Percentiles rank a stretch among this genome's conserved stretches.
phyloP scores from a whole-genome alignment of 2,329 filamentous ascomycete species.

The Botrytis aclada region DNA sequence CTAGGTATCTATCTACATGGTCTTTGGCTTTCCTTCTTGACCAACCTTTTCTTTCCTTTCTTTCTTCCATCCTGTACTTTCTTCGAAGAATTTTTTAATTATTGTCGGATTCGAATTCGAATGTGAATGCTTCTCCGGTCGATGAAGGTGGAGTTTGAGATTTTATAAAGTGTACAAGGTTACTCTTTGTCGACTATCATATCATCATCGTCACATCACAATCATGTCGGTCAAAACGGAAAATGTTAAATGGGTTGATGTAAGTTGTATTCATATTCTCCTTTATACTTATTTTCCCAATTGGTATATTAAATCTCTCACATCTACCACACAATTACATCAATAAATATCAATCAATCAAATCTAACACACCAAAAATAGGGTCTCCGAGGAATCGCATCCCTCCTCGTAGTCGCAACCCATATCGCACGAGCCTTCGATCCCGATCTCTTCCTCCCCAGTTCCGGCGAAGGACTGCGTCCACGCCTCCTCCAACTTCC shows the following conservation, averaged over 20 bases:
- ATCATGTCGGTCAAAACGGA: slow-evolving; percentile 37
- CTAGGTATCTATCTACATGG: not conserved
- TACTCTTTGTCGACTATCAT: not conserved
- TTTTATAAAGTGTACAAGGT: not conserved
- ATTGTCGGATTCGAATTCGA: not conserved
- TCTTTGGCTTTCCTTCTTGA: not conserved
- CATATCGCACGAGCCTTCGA: slow-evolving; percentile 53
- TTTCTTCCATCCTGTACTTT: not conserved
- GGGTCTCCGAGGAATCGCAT: slow-evolving; percentile 56
- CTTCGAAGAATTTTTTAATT: not conserved
- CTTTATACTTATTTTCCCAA: not conserved
- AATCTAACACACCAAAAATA: slow-evolving; percentile 33
- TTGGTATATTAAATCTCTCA: slow-evolving; percentile 14
- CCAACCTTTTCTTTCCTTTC: not conserved
- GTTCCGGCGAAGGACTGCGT: slow-evolving; percentile 43
- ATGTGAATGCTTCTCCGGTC: not conserved
- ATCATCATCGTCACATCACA: slow-evolving; percentile 24
- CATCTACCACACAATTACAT: not conserved
- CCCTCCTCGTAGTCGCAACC: slow-evolving; percentile 53
- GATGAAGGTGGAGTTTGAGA: not conserved
- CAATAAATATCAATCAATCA: not conserved
- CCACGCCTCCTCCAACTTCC: slow-evolving; percentile 55
- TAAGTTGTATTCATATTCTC: slow-evolving; percentile 41
- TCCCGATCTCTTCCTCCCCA: slow-evolving; percentile 48
- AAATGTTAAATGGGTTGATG: slow-evolving; percentile 60